Conservation (phyloP, 2,329 filamentous ascomycete genomes). For the Chaetomium olivaceum region DNA sequence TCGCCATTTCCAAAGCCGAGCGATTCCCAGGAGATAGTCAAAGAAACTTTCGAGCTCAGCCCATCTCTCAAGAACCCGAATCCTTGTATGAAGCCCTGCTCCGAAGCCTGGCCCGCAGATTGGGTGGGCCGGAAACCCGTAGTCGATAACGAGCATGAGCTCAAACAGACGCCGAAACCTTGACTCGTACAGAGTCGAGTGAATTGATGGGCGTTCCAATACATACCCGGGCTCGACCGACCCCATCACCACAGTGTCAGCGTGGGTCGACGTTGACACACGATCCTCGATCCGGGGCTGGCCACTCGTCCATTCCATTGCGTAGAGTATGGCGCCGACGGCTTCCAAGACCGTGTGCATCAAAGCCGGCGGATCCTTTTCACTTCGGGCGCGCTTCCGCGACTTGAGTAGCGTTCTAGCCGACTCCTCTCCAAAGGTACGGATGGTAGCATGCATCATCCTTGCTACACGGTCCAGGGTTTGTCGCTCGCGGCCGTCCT, state of each 20-base stretch:
- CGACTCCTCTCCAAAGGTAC: background rate
- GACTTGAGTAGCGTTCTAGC: conserved; percentile 1
- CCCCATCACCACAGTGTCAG: background rate
- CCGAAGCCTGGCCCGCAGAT: background rate
- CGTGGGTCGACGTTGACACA: background rate
- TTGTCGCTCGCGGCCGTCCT: background rate
- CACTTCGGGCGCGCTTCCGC: background rate
- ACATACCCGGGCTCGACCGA: background rate
- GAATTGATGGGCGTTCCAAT: background rate
- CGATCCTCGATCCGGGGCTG: background rate
- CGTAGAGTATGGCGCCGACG: conserved; percentile 8
- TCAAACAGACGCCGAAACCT: conserved; percentile 1
- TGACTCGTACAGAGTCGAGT: background rate
- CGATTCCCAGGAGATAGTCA: background rate
- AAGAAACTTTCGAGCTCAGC: background rate
- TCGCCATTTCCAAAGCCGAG: background rate
- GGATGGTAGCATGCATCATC: conserved; percentile 10
- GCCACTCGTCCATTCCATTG: conserved; percentile 10
- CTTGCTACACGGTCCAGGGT: conserved; percentile 1
- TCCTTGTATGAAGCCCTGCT: background rate
- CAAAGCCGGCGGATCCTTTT: background rate
- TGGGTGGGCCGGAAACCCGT: conserved; percentile 6
- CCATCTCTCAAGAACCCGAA: background rate
- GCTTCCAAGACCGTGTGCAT: background rate
- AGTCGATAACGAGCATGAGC: conserved; percentile 12